Base-by-base conservation (phyloP, 2,329 filamentous ascomycete genomes). In the Davidsoniella virescens region DNA sequence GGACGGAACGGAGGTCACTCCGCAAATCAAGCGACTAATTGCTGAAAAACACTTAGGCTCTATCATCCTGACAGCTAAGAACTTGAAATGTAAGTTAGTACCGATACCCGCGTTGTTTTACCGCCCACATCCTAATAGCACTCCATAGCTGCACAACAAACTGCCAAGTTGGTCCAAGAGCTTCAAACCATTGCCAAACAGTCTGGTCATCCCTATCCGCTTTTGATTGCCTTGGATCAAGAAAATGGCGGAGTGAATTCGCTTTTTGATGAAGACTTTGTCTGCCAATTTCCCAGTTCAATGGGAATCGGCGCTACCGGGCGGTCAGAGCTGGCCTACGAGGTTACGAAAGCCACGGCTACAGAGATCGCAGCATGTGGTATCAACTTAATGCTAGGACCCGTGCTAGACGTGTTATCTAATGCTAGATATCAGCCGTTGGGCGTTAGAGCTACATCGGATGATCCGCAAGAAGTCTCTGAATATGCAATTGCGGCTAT, bases 161-260 rank as follows among this genome's bases (percentile, higher is more conserved):
- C 90, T 29, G 88, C 90, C 41, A 77, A 75, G 60, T 73, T 96
- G 40, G 86, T 94, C 26, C 83, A 92, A 60, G 87, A 96, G 60
- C 72, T 98, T 42, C 92, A 98, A 65, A 87, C 81, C 46, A 90
- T 94, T 61, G 92, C 92, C 37, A 84, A 86, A 61, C 76, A 93
- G 65, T 83, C 90, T 53, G 90, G 90, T 17, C 90, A 96, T 64
- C 82, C 84, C 2, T 82, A 90, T 2, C 92, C 92, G 2, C 69
- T 98, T 16, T 71, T 93, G 50, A 95, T 98, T 58, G 88, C 84
- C 38, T 70, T 96, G 37, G 92, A 96, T 61, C 92, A 98, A 63
- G 92, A 98, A 64, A 96, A 98, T 77, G 92, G 92, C 56, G 88
- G 90, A 2, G 90, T 95, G 63, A 96, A 95, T 68, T 94, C 87